phyloP scores from a whole-genome alignment of 805 yeast genomes.

The Nakazawaea holstii region DNA sequence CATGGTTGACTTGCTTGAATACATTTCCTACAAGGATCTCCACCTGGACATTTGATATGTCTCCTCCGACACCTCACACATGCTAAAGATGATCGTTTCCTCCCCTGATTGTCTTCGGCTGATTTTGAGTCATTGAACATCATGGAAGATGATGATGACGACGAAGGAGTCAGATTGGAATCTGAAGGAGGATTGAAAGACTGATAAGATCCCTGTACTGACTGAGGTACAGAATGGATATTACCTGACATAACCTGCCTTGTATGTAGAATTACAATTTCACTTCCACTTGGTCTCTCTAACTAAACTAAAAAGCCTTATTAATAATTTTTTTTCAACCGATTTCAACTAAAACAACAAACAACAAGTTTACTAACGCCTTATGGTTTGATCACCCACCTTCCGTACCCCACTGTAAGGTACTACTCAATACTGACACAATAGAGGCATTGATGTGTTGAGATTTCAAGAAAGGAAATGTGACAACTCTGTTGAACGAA shows the following conservation, averaged over 20 bases:
- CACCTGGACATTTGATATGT: slow-evolving; percentile 76
- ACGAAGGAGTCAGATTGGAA: not conserved
- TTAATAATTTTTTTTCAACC: too few species aligned
- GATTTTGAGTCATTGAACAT: not conserved
- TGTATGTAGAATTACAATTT: too few species aligned
- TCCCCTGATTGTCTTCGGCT: not conserved
- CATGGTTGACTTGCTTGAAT: slow-evolving; percentile 48
- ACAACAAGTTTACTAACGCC: too few species aligned
- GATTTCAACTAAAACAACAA: too few species aligned
- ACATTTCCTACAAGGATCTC: slow-evolving; percentile 68
- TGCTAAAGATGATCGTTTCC: slow-evolving; percentile 18
- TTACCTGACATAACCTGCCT: not conserved
- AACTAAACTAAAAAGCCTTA: too few species aligned
- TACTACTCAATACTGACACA: too few species aligned
- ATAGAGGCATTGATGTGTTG: too few species aligned
- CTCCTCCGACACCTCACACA: slow-evolving; percentile 67
- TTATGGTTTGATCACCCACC: too few species aligned
- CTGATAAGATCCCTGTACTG: not conserved
- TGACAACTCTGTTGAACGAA: too few species aligned
- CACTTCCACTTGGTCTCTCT: too few species aligned
- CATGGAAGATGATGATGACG: not conserved
- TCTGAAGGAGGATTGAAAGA: not conserved
- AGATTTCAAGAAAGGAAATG: too few species aligned
- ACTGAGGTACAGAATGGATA: not conserved
- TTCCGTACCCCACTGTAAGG: too few species aligned